phyloP scores from a whole-genome alignment of 345 rosid species.

The Eucalyptus pumila region DNA sequence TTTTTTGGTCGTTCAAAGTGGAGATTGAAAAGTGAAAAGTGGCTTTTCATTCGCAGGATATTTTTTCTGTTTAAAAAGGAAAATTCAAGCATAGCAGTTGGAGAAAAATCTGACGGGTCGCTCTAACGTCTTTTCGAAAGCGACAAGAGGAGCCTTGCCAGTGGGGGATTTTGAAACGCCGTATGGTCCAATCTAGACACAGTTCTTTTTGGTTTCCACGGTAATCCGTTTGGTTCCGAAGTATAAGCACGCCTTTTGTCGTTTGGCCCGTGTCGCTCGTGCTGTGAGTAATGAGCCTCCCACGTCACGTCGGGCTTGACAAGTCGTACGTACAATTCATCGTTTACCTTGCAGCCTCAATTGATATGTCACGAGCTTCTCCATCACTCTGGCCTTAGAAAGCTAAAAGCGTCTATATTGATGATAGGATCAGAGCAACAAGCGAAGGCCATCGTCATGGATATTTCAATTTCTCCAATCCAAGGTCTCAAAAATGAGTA shows the following conservation, averaged over 20 bases:
- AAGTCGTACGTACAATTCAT: background rate
- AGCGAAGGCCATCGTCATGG: background rate
- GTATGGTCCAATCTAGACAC: background rate
- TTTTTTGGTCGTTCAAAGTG: too few species aligned
- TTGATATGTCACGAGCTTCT: background rate
- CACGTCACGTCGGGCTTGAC: background rate
- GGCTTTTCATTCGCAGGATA: background rate
- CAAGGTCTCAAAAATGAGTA: background rate
- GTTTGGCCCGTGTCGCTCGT: background rate
- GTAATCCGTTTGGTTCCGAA: background rate
- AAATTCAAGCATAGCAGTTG: background rate
- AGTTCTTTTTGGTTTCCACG: background rate
- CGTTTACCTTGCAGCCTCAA: background rate
- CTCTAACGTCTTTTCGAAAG: background rate
- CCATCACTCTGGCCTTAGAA: background rate
- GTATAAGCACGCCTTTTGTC: background rate
- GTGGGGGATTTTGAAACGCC: background rate
- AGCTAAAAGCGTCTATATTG: background rate
- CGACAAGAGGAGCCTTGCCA: background rate
- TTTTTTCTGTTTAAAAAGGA: background rate
- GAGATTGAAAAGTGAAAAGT: background rate
- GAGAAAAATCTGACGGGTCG: background rate
- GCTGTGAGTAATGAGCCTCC: background rate
- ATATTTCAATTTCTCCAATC: background rate
- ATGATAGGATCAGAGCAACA: background rate